Evolutionary conservation across 179 eudicot genomes (phyloP).

Genomic region (Drosera spatulata): DNA sequence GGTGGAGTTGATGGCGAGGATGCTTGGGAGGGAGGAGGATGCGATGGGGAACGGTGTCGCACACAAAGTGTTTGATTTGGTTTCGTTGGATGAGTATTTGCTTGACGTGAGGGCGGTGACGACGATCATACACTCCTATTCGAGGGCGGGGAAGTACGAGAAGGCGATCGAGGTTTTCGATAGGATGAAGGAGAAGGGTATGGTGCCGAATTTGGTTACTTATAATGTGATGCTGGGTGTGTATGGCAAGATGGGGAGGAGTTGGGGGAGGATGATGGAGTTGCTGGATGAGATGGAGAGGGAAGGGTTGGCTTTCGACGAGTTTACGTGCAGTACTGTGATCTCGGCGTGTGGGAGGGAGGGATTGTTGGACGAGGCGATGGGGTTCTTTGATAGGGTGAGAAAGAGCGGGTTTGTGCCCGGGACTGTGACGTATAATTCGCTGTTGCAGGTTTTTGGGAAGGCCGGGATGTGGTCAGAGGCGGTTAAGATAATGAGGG

Average conservation of each 20-base stretch:
- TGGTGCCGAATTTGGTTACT: constrained; percentile 66
- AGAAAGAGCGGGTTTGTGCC: constrained; percentile 58
- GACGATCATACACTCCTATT: constrained; percentile 62
- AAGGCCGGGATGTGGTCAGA: constrained; percentile 67
- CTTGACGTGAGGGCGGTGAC: constrained; percentile 75
- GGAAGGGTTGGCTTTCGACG: constrained; percentile 59
- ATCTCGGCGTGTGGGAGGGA: constrained; percentile 94
- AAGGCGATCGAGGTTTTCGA: constrained; percentile 51
- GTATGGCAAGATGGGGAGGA: constrained; percentile 90
- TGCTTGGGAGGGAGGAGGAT: constrained; percentile 75
- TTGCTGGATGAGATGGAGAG: constrained; percentile 65
- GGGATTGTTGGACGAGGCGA: constrained; percentile 81
- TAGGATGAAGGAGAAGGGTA: constrained; percentile 45
- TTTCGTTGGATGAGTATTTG: constrained; percentile 47
- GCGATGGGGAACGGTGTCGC: constrained; percentile 31
- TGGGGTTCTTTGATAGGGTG: constrained; percentile 43
- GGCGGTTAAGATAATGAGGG: constrained; percentile 67
- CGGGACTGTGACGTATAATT: constrained; percentile 72
- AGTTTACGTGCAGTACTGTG: constrained; percentile 90
- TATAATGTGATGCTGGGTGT: constrained; percentile 89
- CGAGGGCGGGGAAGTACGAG: constrained; percentile 48
- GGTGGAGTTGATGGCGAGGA: constrained; percentile 49
- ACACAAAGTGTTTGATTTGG: constrained; percentile 52
- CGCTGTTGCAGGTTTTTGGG: constrained; percentile 84
- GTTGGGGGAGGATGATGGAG: constrained; percentile 52